Percentiles rank a stretch among this genome's conserved stretches.
These are phyloP conservation scores for Pseudomicrostroma phylloplanum DNA, from an alignment of 1,284 basidiomycete species.

Conservation along the genomic window DNA sequence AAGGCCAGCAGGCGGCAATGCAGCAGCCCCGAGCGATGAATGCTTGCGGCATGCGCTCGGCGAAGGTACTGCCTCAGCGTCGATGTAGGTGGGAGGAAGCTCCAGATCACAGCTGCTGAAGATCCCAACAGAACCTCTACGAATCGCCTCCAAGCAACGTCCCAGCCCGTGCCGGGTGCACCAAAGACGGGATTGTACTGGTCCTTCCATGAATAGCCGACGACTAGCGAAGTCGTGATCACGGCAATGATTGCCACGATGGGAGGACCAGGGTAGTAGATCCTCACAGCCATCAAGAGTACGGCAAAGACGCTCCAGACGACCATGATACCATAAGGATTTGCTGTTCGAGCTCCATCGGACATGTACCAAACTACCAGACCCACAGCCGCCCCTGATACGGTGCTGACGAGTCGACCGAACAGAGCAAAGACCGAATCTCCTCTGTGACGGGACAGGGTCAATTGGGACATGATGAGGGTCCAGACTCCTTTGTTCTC, in stretches of 20 bases:
- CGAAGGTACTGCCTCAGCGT: constrained; percentile 52
- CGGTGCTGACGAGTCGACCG: constrained; percentile 32
- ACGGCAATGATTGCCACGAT: constrained; percentile 69
- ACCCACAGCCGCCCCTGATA: constrained; percentile 58
- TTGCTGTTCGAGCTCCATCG: constrained; percentile 54
- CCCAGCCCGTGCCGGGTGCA: constrained; percentile 52
- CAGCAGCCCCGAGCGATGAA: constrained; percentile 20
- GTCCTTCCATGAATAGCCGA: constrained; percentile 41
- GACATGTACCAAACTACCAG: constrained; percentile 65
- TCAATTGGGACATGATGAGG: constrained; percentile 47
- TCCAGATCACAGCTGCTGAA: constrained; percentile 41
- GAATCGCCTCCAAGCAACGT: constrained; percentile 54
- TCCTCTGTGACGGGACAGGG: constrained; percentile 37
- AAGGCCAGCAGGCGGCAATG: constrained; percentile 9
- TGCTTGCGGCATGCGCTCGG: constrained; percentile 51
- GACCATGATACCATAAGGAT: constrained; percentile 67
- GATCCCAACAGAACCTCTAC: constrained; percentile 47
- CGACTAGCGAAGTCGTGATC: constrained; percentile 59
- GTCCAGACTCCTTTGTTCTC: constrained; percentile 42
- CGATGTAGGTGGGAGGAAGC: constrained; percentile 49
- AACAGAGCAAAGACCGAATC: constrained; percentile 42
- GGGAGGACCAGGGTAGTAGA: constrained; percentile 69
- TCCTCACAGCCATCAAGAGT: constrained; percentile 55
- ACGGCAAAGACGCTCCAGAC: constrained; percentile 67
- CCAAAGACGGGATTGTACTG: constrained; percentile 28